Conservation (phyloP, 768 basidiomycete genomes). For the Termitomyces bulborhizus region DNA sequence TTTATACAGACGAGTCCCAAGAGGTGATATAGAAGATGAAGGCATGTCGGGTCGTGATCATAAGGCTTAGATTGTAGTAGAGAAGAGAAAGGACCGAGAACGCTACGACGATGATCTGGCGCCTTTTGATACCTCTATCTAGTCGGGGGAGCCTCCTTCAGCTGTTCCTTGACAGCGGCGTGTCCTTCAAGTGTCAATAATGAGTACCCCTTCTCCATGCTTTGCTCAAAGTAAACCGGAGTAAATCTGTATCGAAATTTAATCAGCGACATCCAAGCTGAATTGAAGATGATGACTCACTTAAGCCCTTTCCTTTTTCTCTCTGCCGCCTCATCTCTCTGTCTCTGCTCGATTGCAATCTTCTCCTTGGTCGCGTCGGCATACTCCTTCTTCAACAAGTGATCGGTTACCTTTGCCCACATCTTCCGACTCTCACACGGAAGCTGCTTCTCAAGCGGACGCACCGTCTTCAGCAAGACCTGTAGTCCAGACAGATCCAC, state of each 20-base stretch:
- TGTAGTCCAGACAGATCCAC: conserved; percentile 71
- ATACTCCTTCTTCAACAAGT: conserved; percentile 78
- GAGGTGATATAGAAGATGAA: neutral
- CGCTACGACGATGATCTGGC: neutral
- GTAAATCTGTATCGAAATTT: conserved; percentile 44
- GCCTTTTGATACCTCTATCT: conserved; percentile 20
- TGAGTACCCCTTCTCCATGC: conserved; percentile 61
- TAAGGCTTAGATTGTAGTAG: neutral
- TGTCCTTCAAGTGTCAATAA: conserved; percentile 62
- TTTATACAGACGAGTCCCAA: conserved; percentile 1
- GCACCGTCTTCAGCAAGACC: conserved; percentile 76
- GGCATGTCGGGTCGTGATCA: neutral
- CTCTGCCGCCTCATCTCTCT: conserved; percentile 85
- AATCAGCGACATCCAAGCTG: neutral
- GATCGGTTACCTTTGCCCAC: conserved; percentile 80
- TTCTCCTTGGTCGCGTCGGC: conserved; percentile 90
- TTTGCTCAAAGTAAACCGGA: conserved; percentile 70
- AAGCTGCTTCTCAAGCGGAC: conserved; percentile 75
- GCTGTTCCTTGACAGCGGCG: conserved; percentile 70
- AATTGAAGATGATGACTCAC: conserved; percentile 43
- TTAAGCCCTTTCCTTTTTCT: conserved; percentile 72
- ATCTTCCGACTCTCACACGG: conserved; percentile 78
- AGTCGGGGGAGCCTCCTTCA: conserved; percentile 32
- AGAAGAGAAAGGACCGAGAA: neutral
- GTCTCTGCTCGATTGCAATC: conserved; percentile 86